These are phyloP conservation scores for Ceratobasidium sp. DNA, from an alignment of 1,284 basidiomycete genomes.

Conservation along the genomic window DNA sequence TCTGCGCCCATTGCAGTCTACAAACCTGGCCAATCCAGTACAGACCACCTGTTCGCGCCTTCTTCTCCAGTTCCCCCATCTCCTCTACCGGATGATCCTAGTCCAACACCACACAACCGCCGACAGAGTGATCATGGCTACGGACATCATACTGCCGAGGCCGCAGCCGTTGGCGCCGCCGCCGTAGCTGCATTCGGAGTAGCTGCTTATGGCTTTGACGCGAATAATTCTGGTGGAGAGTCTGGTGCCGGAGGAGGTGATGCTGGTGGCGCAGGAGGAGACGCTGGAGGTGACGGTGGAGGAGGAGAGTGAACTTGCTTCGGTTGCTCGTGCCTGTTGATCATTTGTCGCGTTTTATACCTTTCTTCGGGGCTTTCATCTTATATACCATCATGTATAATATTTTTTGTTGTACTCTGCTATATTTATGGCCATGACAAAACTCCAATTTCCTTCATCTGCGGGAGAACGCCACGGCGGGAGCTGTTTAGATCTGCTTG, in stretches of 20 bases:
- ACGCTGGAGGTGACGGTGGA: conserved; percentile 1
- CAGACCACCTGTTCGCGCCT: background rate
- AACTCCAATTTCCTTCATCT: no score
- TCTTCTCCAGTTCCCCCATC: background rate
- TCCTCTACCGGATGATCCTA: background rate
- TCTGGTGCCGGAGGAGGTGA: background rate
- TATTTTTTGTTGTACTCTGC: background rate
- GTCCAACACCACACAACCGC: no score
- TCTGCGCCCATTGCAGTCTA: background rate
- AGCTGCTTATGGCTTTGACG: background rate
- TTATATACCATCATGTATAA: no score
- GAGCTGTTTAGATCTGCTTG: background rate
- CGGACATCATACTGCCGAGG: background rate
- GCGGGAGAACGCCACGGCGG: background rate
- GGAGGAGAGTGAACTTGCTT: background rate
- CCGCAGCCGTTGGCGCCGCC: background rate
- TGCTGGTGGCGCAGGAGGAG: background rate
- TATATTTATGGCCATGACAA: no score
- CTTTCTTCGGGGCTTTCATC: no score
- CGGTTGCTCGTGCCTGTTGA: background rate
- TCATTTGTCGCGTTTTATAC: background rate
- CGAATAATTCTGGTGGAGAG: background rate
- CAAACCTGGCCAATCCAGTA: background rate
- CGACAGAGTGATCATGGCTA: background rate
- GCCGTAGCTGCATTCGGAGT: background rate